Evolutionary conservation across 2,329 filamentous ascomycete species (phyloP).

Genomic region (Pleomassaria siparia): DNA sequence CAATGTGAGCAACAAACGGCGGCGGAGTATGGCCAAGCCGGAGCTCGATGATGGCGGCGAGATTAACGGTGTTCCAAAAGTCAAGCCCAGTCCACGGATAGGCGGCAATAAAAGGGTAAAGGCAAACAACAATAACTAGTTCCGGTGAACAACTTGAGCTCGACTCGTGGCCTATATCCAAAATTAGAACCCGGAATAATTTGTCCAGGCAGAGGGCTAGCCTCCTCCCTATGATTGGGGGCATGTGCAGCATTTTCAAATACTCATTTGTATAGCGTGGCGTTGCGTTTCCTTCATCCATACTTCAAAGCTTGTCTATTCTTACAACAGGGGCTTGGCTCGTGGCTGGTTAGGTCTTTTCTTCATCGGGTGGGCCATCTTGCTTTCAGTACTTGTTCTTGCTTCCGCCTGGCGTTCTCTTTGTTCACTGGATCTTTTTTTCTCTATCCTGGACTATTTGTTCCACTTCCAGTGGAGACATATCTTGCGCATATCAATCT

Average conservation of each 20-base stretch:
- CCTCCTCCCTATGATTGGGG: neutral
- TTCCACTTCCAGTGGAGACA: slow-evolving; percentile 1
- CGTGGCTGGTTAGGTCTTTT: slow-evolving; percentile 1
- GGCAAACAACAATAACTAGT: slow-evolving; percentile 12
- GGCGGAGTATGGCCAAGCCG: slow-evolving; percentile 62
- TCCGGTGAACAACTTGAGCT: neutral
- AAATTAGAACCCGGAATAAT: no score
- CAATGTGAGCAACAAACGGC: slow-evolving; percentile 60
- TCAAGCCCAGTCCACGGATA: slow-evolving; percentile 54
- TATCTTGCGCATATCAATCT: slow-evolving; percentile 14
- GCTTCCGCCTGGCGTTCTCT: neutral
- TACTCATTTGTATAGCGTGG: slow-evolving; percentile 28
- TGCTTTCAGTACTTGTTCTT: neutral
- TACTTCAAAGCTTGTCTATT: slow-evolving; percentile 9
- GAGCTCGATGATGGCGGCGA: slow-evolving; percentile 56
- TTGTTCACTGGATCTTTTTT: neutral
- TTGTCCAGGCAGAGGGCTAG: neutral
- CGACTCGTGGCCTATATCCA: no score
- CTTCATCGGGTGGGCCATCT: slow-evolving; percentile 5
- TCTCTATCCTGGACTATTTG: neutral
- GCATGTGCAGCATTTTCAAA: slow-evolving; percentile 1
- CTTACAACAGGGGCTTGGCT: slow-evolving; percentile 4
- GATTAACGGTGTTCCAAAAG: slow-evolving; percentile 45
- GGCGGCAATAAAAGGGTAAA: slow-evolving; percentile 41
- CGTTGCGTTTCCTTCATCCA: slow-evolving; percentile 19